Conservation (phyloP, 106 monocot genomes). For the Acorus gramineus region DNA sequence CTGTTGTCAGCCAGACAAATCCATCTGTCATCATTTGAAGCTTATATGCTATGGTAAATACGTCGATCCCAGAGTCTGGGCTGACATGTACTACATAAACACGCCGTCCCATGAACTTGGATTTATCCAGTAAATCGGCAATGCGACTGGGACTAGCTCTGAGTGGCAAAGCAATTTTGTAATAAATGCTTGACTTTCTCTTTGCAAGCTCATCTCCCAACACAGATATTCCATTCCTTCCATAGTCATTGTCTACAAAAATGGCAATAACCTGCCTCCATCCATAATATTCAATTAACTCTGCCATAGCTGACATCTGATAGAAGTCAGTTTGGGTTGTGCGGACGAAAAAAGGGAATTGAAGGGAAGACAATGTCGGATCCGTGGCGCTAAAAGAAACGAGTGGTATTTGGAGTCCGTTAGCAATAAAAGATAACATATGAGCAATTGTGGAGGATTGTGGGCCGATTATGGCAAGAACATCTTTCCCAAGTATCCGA, state of each 20-base stretch:
- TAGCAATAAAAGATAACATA: slow-evolving; percentile 39
- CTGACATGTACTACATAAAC: slow-evolving; percentile 65
- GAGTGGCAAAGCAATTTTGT: slow-evolving; percentile 38
- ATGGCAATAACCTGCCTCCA: slow-evolving; percentile 60
- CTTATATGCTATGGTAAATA: slow-evolving; percentile 41
- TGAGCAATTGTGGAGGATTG: slow-evolving; percentile 66
- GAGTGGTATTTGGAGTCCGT: slow-evolving; percentile 54
- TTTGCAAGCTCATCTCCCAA: slow-evolving; percentile 37
- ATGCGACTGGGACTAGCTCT: slow-evolving; percentile 18
- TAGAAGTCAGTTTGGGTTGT: slow-evolving; percentile 49
- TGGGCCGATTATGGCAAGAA: slow-evolving; percentile 60
- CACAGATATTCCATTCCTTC: slow-evolving; percentile 34
- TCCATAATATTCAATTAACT: slow-evolving; percentile 37
- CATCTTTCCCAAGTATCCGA: slow-evolving; percentile 38
- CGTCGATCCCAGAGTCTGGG: slow-evolving; percentile 50
- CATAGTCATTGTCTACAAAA: slow-evolving; percentile 64
- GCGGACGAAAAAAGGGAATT: slow-evolving; percentile 65
- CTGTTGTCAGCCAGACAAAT: slow-evolving; percentile 69
- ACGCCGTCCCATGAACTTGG: slow-evolving; percentile 36
- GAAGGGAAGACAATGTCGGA: slow-evolving; percentile 53
- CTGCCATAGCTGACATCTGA: slow-evolving; percentile 72
- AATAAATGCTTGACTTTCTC: slow-evolving; percentile 27
- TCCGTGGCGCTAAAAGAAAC: slow-evolving; percentile 79
- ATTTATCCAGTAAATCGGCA: slow-evolving; percentile 21
- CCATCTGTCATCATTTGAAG: slow-evolving; percentile 55